Percentiles rank a stretch among this genome's conserved stretches.
phyloP scores from a whole-genome alignment of 176 grass and related monocot species.

The Eleusine indica region DNA sequence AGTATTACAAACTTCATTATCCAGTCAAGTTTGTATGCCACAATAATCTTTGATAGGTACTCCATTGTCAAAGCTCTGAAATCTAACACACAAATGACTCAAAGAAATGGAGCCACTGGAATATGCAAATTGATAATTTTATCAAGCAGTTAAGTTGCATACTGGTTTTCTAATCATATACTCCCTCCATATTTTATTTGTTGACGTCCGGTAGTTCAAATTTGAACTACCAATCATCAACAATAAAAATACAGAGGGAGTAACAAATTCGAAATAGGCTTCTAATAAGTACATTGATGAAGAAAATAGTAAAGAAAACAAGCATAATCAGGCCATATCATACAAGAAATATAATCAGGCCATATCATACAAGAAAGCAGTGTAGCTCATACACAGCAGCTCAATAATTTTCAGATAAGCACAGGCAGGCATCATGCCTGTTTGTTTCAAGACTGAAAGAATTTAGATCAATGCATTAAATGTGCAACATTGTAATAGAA shows the following conservation, averaged over 20 bases:
- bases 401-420: neutral
- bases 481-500: neutral
- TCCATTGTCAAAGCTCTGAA: no score
- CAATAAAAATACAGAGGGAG: neutral
- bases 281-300: neutral
- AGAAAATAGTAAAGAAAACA: neutral
- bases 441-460: neutral
- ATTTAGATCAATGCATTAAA: neutral
- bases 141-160: no score
- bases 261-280: neutral
- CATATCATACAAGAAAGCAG: constrained; percentile 15
- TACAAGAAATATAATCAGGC: neutral
- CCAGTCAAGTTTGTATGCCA: no score
- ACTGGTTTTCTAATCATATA: no score
- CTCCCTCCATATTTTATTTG: no score
- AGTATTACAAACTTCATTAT: no score
- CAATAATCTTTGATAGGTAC: no score
- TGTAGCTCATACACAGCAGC: neutral
- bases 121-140: no score
- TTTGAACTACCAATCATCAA: no score
- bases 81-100: no score
- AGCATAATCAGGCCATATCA: neutral
- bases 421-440: neutral
- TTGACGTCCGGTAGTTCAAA: no score
- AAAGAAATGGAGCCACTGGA: no score